phyloP scores from a whole-genome alignment of 1,139 yeast species.

The Geotrichum siamense region DNA sequence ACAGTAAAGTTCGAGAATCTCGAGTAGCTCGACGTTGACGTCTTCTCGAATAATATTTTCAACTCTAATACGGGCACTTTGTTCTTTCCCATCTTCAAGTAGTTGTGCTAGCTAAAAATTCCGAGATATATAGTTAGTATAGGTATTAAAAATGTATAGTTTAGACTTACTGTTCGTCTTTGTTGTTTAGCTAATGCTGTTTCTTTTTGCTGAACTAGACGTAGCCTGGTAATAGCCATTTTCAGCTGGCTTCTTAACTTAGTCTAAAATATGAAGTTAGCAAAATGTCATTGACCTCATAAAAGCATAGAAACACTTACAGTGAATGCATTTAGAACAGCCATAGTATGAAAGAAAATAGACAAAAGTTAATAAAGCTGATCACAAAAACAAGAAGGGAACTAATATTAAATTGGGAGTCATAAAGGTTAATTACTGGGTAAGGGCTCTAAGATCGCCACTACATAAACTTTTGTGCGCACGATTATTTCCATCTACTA shows the following conservation, averaged over 20 bases:
- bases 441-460: conserved; percentile 8
- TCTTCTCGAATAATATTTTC: conserved; percentile 85
- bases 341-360: too few relatives aligned
- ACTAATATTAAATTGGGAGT: not conserved
- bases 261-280: conserved; percentile 19
- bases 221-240: conserved; percentile 74
- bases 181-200: conserved; percentile 76
- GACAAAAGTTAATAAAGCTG: too few relatives aligned
- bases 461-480: too few relatives aligned
- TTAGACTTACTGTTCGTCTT: conserved; percentile 45
- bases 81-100: conserved; percentile 62
- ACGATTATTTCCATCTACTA: too few relatives aligned
- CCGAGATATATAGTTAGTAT: too few relatives aligned
- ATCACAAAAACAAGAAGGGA: too few relatives aligned
- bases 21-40: conserved; percentile 71
- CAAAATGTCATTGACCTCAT: too few relatives aligned
- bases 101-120: conserved; percentile 58
- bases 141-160: not conserved
- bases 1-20: conserved; percentile 73
- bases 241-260: conserved; percentile 64
- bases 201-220: conserved; percentile 76
- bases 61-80: conserved; percentile 76
- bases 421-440: conserved; percentile 3
- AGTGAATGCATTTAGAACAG: conserved; percentile 19
- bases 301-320: conserved; percentile 14